Evolutionary conservation across 2,329 filamentous ascomycete species (phyloP), one percentile per base, ranked within the genome.

Genomic region (Fulvia fulva): DNA sequence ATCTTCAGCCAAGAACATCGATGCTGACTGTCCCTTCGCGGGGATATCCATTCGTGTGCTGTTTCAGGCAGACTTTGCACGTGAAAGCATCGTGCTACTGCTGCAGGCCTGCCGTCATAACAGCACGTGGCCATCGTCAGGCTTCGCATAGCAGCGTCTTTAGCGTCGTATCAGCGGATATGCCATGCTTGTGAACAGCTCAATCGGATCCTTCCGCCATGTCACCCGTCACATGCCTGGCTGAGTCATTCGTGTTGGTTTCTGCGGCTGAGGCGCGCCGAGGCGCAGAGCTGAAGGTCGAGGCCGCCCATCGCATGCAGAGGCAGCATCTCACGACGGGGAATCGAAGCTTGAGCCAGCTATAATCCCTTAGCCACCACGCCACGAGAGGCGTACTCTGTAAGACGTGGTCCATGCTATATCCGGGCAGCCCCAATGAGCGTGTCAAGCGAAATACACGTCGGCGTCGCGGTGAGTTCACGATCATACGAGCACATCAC

Each of bases 391-490:
- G 43, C 52, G 52, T 41, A 30, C 26, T 41, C 32, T 54, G 52
- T 46, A 54, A 46, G 22, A 4, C 52, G 37, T 32, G 37, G 32
- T 50, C 47, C n/a, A 50, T 50, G 47, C 11, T 28, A 50, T 12
- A 25, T 23, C 26, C 47, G n/a, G 14, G 2, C 47, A 32, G 51
- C 28, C 45, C 34, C 46, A 52, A 57, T 59, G 59, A 53, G 53
- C 53, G 53, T 53, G 54, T 57, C 58, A 34, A 53, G 44, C 28
- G 62, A 64, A 7, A 44, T 52, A n/a, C 59, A 58, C n/a, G 58
- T 64, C 23, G 56, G 52, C 52, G 55, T 64, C 44, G 57, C 56
- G 53, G 62, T 64, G 22, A 56, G 62, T 64, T 25, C 32, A 50
- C 41, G 14, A 19, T 46, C 44, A 49, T 34, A 41, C 30, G 37